Conservation (phyloP, 1,139 yeast genomes). For the Yamadazyma taylorii region DNA sequence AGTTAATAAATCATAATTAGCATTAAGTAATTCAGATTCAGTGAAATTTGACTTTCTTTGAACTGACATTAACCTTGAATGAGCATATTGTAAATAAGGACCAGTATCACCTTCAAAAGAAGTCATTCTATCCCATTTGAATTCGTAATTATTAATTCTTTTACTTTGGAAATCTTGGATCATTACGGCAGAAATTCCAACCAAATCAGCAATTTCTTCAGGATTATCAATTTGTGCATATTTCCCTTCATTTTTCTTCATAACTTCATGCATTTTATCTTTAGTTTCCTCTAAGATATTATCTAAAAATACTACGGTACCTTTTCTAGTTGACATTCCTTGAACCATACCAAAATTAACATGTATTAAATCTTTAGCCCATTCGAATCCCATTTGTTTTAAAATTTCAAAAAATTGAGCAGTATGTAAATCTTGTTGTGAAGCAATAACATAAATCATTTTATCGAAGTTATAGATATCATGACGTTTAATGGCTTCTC, state of each 20-base stretch:
- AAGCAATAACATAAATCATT: conserved; percentile 93
- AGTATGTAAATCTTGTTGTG: conserved; percentile 92
- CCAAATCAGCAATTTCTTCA: conserved; percentile 90
- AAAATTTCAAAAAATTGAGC: conserved; percentile 95
- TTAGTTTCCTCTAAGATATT: conserved; percentile 92
- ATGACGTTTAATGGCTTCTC: conserved; percentile 93
- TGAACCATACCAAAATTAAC: conserved; percentile 97
- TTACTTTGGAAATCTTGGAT: conserved; percentile 99
- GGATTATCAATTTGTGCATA: conserved; percentile 95
- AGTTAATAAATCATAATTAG: conserved; percentile 69
- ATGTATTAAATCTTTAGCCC: conserved; percentile 81
- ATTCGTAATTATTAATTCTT: conserved; percentile 93
- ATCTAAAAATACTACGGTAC: conserved; percentile 96
- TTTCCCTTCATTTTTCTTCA: conserved; percentile 89
- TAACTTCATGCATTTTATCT: conserved; percentile 95
- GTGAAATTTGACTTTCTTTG: conserved; percentile 75
- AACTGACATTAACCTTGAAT: conserved; percentile 93
- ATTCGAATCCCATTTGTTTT: conserved; percentile 86
- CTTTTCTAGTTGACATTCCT: conserved; percentile 98
- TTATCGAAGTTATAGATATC: conserved; percentile 85
- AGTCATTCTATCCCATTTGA: conserved; percentile 98
- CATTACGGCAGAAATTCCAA: conserved; percentile 98
- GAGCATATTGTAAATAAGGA: conserved; percentile 98
- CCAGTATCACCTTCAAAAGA: conserved; percentile 99
- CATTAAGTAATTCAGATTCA: conserved; percentile 48